Base-by-base conservation (phyloP, 805 yeast species). In the Zygoascus flipseniorum region DNA sequence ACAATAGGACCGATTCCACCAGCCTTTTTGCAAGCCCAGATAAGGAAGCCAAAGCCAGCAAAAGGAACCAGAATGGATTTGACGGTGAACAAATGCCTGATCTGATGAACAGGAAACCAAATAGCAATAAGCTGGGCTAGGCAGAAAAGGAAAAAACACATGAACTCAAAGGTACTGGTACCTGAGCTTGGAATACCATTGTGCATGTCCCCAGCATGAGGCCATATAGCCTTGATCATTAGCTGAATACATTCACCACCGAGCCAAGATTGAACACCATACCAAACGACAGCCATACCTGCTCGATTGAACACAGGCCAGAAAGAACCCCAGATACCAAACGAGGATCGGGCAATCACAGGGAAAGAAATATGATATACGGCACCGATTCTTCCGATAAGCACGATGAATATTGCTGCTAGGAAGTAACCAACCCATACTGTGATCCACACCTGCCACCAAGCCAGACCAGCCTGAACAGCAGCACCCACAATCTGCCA, bases 401-500 rank as follows among this genome's bases (percentile, higher is more conserved):
- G 64, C 4, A 80, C 77, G 35, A 89, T 84, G 60, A 88, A 86
- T 1, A 76, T 60, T 56, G 86, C 93, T 56, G 86, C 81, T 47
- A 86, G 68, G 18, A 75, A 64, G 67, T 89, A 89, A 6, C 96
- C 96, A 16, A 89, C 57, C 93, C 95, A 87, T 26, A 89, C 93
- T 1, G 93, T 79, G 41, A 89, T 70, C 95, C 96, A 89, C 11
- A 86, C 82, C 65, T 83, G 89, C 95, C 95, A 89, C 95, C 96
- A 88, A 16, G 83, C 78, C 69, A 89, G 71, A 10, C 93, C 93
- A 20, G 82, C 80, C 52, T 76, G 73, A 54, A 85, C 83, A 62
- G 95, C 95, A 0, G 95, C 85, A 8, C 92, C 82, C 1, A 95
- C 96, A 61, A 89, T 87, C 72, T 86, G 89, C 89, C 92, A 88